Percentiles rank a stretch among this genome's conserved stretches.
Evolutionary conservation across 257 asterid species (phyloP).

Genomic region (Osmanthus fragrans): DNA sequence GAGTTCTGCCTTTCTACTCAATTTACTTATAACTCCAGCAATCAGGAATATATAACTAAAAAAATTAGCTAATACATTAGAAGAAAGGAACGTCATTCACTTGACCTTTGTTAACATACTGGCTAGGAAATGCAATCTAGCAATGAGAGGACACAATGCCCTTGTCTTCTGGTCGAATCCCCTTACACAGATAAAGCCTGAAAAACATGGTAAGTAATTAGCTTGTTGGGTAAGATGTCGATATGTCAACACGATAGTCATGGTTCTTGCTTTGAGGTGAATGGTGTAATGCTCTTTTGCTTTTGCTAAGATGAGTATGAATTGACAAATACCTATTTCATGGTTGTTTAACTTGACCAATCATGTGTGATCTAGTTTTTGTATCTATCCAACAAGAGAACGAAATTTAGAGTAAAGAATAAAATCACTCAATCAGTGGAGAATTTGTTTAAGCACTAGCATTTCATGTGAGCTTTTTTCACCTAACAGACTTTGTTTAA

Average conservation of each 20-base stretch:
- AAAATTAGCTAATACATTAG: no score
- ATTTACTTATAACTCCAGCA: no score
- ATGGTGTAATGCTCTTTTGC: neutral
- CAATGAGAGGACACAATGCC: constrained; percentile 36
- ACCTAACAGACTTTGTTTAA: no score
- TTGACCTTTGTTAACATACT: constrained; percentile 26
- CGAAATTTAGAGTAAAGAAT: neutral
- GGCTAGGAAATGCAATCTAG: constrained; percentile 39
- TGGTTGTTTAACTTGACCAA: neutral
- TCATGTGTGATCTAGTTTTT: neutral
- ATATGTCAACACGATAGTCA: neutral
- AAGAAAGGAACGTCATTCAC: no score
- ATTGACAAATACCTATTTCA: neutral
- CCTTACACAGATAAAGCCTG: constrained; percentile 44
- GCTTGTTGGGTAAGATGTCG: neutral
- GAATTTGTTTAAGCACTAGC: neutral
- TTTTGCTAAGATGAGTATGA: neutral
- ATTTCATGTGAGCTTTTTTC: neutral
- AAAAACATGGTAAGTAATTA: constrained; percentile 21
- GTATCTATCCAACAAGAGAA: neutral
- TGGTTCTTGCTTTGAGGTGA: neutral
- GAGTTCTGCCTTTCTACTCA: no score
- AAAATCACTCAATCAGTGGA: neutral
- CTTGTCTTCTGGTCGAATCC: constrained; percentile 36
- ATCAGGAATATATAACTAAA: no score